phyloP scores from a whole-genome alignment of 1,139 yeast species.

The Tardiomyces blankii region DNA sequence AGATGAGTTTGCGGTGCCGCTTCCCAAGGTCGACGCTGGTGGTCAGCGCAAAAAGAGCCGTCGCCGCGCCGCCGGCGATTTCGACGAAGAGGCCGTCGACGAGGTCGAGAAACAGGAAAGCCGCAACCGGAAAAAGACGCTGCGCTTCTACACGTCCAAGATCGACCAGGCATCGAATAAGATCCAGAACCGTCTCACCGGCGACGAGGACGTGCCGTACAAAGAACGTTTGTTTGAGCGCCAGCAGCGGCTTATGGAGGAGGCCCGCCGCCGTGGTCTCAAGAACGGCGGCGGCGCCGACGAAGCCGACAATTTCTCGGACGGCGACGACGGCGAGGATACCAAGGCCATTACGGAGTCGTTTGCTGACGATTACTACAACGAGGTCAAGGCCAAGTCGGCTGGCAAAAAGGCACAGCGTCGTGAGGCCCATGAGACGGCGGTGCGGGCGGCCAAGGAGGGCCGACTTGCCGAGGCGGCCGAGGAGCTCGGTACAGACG shows the following conservation, averaged over 20 bases:
- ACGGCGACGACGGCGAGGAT: constrained; percentile 43
- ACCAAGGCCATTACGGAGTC: constrained; percentile 21
- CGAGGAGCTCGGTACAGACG: constrained; percentile 56
- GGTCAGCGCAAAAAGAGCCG: constrained; percentile 7
- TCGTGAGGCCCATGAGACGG: constrained; percentile 55
- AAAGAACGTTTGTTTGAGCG: constrained; percentile 82
- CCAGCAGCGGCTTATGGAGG: constrained; percentile 75
- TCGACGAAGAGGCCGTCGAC: constrained; percentile 49
- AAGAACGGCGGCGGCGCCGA: constrained; percentile 51
- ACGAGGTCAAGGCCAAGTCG: constrained; percentile 42
- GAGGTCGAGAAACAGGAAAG: constrained; percentile 85
- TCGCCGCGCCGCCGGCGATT: constrained; percentile 37
- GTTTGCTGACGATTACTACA: constrained; percentile 33
- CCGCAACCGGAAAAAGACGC: constrained; percentile 65
- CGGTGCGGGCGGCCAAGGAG: constrained; percentile 71
- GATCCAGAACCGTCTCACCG: constrained; percentile 31
- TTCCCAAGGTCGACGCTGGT: constrained; percentile 6
- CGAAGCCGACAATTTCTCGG: constrained; percentile 34
- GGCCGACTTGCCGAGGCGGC: constrained; percentile 69
- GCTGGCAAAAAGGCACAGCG: constrained; percentile 40
- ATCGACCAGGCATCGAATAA: constrained; percentile 64
- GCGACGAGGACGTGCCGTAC: constrained; percentile 91
- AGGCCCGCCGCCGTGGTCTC: constrained; percentile 77
- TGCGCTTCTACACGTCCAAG: constrained; percentile 93
- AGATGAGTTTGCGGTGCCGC: constrained; percentile 25